These are phyloP conservation scores for Taphrina pruni DNA, from an alignment of 1,139 yeast species.

Conservation along the genomic window DNA sequence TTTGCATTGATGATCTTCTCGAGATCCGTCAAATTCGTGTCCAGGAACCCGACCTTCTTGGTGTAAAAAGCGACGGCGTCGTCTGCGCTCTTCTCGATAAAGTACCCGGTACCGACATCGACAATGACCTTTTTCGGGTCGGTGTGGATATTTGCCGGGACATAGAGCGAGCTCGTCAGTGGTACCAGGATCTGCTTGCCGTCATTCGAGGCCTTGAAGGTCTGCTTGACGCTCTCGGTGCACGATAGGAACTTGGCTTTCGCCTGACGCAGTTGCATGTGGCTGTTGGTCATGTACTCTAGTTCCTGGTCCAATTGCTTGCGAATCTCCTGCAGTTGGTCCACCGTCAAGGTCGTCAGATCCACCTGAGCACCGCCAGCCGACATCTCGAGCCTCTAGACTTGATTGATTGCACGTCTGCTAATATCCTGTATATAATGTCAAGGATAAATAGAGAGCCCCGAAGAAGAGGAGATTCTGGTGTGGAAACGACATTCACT, in stretches of 20 bases:
- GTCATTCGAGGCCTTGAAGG: conserved; percentile 58
- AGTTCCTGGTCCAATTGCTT: conserved; percentile 84
- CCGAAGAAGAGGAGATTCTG: too few relatives aligned
- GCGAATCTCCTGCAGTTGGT: conserved; percentile 83
- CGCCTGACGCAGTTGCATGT: conserved; percentile 83
- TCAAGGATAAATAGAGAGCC: too few relatives aligned
- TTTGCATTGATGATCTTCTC: conserved; percentile 63
- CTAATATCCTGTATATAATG: too few relatives aligned
- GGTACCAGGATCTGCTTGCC: conserved; percentile 72
- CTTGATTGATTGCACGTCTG: too few relatives aligned
- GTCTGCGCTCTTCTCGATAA: conserved; percentile 73
- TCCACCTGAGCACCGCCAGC: conserved; percentile 53
- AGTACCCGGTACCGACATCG: conserved; percentile 96
- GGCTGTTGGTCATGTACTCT: conserved; percentile 81
- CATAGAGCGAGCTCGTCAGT: conserved; percentile 82
- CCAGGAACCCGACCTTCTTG: conserved; percentile 72
- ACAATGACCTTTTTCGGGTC: conserved; percentile 76
- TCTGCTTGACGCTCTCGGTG: conserved; percentile 66
- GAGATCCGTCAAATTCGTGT: conserved; percentile 73
- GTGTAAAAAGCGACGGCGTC: conserved; percentile 79
- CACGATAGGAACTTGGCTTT: conserved; percentile 84
- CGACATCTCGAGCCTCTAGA: neutral
- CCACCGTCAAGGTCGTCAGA: conserved; percentile 72
- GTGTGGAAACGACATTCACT: too few relatives aligned
- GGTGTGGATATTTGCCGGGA: conserved; percentile 71